Evolutionary conservation across 2,329 filamentous ascomycete genomes (phyloP).

Genomic region (Grosmannia huntii): DNA sequence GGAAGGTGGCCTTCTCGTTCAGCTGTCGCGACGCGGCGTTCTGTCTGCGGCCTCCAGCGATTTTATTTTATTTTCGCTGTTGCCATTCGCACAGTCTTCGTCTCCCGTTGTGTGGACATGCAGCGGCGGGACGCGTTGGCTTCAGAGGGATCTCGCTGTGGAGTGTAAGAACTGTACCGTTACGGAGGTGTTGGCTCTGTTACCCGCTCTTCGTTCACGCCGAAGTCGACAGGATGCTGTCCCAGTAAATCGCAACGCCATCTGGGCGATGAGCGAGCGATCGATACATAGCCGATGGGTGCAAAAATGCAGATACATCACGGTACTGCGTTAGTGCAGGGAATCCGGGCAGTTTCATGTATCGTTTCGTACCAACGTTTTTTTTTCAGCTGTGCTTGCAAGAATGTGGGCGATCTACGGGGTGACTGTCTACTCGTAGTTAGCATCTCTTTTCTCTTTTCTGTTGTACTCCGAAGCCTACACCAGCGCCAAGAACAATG

Average conservation of each 20-base stretch:
- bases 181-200: background rate
- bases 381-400: background rate
- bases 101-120: background rate
- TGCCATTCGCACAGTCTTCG: too few species aligned
- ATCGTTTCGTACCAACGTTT: background rate
- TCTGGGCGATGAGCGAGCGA: background rate
- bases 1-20: too few species aligned
- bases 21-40: too few species aligned
- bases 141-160: background rate
- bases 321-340: background rate
- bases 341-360: background rate
- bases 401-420: background rate
- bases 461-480: background rate
- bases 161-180: background rate
- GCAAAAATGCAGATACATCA: background rate
- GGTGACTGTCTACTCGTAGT: background rate
- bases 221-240: background rate
- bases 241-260: background rate
- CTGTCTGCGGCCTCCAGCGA: background rate
- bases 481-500: background rate
- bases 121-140: background rate
- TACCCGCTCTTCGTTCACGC: background rate
- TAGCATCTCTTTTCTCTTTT: too few species aligned
- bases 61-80: background rate
- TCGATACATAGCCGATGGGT: background rate